These are phyloP conservation scores for Escovopsis sp. DNA, from an alignment of 2,329 filamentous ascomycete genomes.

Conservation along the genomic window DNA sequence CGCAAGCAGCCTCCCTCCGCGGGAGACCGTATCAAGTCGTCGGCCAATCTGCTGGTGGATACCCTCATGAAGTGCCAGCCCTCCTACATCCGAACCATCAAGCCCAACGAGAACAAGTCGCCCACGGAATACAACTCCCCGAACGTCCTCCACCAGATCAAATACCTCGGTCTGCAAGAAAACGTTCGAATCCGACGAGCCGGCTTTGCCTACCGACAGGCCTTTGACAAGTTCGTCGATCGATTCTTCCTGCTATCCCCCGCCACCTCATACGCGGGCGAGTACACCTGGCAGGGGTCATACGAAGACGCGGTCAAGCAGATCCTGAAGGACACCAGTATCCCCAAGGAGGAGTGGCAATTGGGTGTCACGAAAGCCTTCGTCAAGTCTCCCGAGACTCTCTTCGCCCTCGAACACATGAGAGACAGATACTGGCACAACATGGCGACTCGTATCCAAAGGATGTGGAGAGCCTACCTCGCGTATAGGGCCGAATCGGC, in stretches of 20 bases:
- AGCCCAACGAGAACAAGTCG: constrained; percentile 98
- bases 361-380: constrained; percentile 95
- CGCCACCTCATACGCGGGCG: constrained; percentile 88
- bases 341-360: constrained; percentile 90
- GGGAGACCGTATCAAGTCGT: constrained; percentile 88
- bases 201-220: constrained; percentile 92
- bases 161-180: constrained; percentile 97
- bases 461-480: constrained; percentile 92
- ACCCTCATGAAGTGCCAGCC: constrained; percentile 96
- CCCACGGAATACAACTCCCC: constrained; percentile 79
- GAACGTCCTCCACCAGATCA: constrained; percentile 96
- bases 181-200: constrained; percentile 95
- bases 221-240: constrained; percentile 96
- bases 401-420: constrained; percentile 96
- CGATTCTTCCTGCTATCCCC: constrained; percentile 92
- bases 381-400: constrained; percentile 92
- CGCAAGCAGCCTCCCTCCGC: constrained; percentile 86
- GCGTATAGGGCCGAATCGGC: constrained; percentile 87
- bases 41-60: constrained; percentile 85
- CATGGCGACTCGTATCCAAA: constrained; percentile 95
- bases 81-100: constrained; percentile 97
- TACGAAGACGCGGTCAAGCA: constrained; percentile 77
- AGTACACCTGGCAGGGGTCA: constrained; percentile 91
- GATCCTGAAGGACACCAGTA: constrained; percentile 92
- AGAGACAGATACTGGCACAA: constrained; percentile 98